Base-by-base conservation (phyloP, 495 filamentous ascomycete genomes). In the Penicillium herquei region DNA sequence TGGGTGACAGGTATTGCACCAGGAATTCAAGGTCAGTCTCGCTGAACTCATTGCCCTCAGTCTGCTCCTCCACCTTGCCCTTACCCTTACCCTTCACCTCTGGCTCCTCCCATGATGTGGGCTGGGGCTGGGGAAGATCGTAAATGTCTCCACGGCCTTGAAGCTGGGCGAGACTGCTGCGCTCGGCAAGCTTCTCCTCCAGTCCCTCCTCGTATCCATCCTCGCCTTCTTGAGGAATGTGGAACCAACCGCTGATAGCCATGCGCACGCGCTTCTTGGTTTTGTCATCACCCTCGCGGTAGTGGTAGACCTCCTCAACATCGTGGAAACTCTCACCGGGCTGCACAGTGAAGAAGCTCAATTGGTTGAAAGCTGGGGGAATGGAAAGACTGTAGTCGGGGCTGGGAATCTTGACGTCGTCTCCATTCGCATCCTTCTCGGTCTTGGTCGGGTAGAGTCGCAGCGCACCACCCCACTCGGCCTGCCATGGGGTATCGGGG, bases 231-330 rank as follows among this genome's bases (percentile, higher is more conserved):
- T 99, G 94, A 0, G 94, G 95, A 50, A 99, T 97, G 68, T 99
- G 94, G 73, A 91, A 99, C 94, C 94, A 99, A n/a, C 94, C 94
- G 57, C 90, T 95, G 59, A 99, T 98, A 26, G 94, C 94, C 91
- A 98, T 97, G 52, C 94, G 84, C 41, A 96, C 84, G 43, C 94
- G 83, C 51, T 82, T 86, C 52, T 82, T 78, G 31, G 83, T 78
- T 54, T 81, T 77, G 41, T 86, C 86, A 34, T 87, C 81, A 55
- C 82, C 82, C 51, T 84, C 82, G 42, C 72, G 69, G 40, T 82
- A 79, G 61, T 88, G 81, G 70, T 96, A 97, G 13, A 99, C 95
- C 70, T 99, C 94, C 74, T 98, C 93, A 48, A 99, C 94, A 74
- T 98, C 94, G 70, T 99, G 94, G 72, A 96, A 99, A 66, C 93